Evolutionary conservation across 2,329 filamentous ascomycete species (phyloP), one percentile per base, ranked within the genome.

Genomic region (Apiospora arundinis): DNA sequence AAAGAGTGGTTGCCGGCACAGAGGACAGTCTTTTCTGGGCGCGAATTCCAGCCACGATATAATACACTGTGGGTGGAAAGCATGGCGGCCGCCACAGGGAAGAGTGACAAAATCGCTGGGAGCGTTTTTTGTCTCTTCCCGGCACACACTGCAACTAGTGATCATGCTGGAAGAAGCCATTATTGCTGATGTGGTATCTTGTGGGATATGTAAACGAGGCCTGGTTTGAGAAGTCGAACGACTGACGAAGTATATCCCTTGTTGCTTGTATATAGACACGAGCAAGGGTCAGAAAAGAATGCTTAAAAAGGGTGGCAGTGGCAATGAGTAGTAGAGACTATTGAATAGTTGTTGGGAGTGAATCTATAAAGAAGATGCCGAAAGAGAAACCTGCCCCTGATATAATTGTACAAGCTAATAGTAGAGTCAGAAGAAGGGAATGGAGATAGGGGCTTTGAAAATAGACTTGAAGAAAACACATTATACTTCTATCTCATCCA

Each of bases 61-160:
- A 16, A 70, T 44, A 44, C 69, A 70, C 3, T 45, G 25, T 21
- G 69, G 56, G 60, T 70, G 69, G 28, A 40, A 67, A 12, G 44
- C 23, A 28, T 70, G 69, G 42, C 25, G 28, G 28, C 28, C 16
- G 28, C 28, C 69, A 65, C 69, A 70, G 4, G 69, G 69, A n/a
- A 70, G 44, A n/a, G 69, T 49, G 60, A 70, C 52, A 7, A 60
- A 37, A 21, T 21, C 8, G 2, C 1, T 11, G 2, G 28, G 21
- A 28, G 11, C 52, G 52, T 60, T 21, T 11, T 9, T 37, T 18
- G 52, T 21, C 7, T 37, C 28, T 12, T 37, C 52, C 28, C 32
- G 52, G 52, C 52, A 60, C 14, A 60, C 32, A 3, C 52, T 25
- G 16, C 52, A 60, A 1, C 4, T 18, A 16, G 28, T 16, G 6